Base-by-base conservation (phyloP, 2,329 filamentous ascomycete species). In the Paracamarosporium sp. region DNA sequence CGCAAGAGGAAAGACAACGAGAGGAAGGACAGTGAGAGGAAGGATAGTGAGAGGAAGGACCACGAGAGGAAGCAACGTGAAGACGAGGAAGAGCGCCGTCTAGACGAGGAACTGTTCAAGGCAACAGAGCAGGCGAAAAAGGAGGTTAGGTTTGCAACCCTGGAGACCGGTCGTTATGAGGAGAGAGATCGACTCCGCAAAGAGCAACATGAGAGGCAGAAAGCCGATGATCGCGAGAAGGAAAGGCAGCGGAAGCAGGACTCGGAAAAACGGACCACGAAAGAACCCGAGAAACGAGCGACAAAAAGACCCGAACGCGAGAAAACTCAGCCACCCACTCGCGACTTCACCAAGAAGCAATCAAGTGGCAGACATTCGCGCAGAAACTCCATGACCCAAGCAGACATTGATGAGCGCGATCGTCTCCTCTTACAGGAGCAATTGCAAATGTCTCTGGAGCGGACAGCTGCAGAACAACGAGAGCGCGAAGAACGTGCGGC, bases 101-200 rank as follows among this genome's bases (percentile, higher is more conserved):
- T 54, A n/a, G 62, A 64, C 5, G 60, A 67, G 12, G 53, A 56
- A 0, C 12, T 57, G 13, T 54, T 43, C 3, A 55, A 60, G 33
- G 48, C 48, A 31, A 25, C 59, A 61, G 47, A 50, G 47, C 47
- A 50, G 24, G 47, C 47, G 24, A 68, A 73, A 31, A 69, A 69
- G 50, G 63, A 70, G 27, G 72, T 73, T 17, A 60, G 62, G 4
- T 72, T 75, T 24, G 67, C 48, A 17, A 27, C 40, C 24, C 11
- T 41, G 12, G 48, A 72, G 35, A 52, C 64, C 17, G 66, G 56
- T 30, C 69, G 72, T 11, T 56, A 63, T 17, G 60, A 71, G n/a
- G 54, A 48, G 2, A 60, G 69, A 31, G 64, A 57, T 5, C 52
- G 65, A 5, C 63, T 70, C 28, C 59, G 70, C 20, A 59, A 54